phyloP scores from a whole-genome alignment of 2,329 filamentous ascomycete species.

The Gremmenia infestans region DNA sequence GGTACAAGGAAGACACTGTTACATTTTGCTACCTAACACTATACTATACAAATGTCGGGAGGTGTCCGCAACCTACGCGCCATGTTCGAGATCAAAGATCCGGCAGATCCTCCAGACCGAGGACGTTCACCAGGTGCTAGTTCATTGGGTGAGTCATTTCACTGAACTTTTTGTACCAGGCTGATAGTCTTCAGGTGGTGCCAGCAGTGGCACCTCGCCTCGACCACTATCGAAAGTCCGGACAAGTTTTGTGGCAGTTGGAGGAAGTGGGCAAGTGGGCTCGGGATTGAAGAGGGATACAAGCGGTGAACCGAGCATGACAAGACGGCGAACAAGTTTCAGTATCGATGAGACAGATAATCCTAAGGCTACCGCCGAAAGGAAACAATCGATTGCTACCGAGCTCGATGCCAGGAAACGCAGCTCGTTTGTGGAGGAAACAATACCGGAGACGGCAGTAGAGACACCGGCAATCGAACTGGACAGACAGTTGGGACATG shows the following conservation, averaged over 20 bases:
- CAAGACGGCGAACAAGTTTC: constrained; percentile 27
- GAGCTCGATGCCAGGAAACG: constrained; percentile 25
- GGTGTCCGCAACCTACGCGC: constrained; percentile 62
- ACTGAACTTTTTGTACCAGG: constrained; percentile 2
- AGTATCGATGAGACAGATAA: constrained; percentile 25
- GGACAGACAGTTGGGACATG: constrained; percentile 16
- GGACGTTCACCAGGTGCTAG: constrained; percentile 58
- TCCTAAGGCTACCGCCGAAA: constrained; percentile 19
- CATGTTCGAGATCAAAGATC: constrained; percentile 73
- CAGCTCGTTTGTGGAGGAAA: constrained; percentile 22
- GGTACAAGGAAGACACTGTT: neutral
- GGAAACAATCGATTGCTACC: constrained; percentile 22
- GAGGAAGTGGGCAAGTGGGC: constrained; percentile 42
- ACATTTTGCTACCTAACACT: neutral
- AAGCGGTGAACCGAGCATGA: constrained; percentile 25
- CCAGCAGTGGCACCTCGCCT: constrained; percentile 40
- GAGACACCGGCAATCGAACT: constrained; percentile 20
- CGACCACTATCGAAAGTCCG: constrained; percentile 70
- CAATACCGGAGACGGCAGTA: constrained; percentile 27
- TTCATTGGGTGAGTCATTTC: constrained; percentile 38
- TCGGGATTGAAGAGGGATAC: constrained; percentile 37
- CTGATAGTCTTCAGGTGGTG: constrained; percentile 18
- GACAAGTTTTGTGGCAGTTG: constrained; percentile 69
- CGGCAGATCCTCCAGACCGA: constrained; percentile 50
- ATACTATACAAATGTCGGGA: constrained; percentile 21